A percentile compares a stretch with the other conserved stretches of the same genome.
These are phyloP conservation scores for Zygosaccharomyces sapae DNA, from an alignment of 1,139 yeast genomes.

Conservation along the genomic window DNA sequence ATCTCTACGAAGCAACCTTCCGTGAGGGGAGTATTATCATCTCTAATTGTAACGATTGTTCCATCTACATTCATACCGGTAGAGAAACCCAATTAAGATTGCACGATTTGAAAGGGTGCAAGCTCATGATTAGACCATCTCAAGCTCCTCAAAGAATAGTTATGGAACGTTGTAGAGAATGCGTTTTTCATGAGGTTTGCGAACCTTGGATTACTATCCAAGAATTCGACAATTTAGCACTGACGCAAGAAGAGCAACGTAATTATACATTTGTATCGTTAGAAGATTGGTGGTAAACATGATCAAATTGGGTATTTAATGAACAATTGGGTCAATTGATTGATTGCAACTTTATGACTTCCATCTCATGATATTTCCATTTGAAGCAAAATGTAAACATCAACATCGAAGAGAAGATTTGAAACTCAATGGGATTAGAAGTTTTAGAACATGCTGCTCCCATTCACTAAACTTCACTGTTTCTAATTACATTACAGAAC, in stretches of 20 bases:
- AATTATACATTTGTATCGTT: slow-evolving; percentile 9
- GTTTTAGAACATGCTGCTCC: not conserved
- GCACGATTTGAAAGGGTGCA: slow-evolving; percentile 16
- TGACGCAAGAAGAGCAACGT: not conserved
- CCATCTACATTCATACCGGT: slow-evolving; percentile 6
- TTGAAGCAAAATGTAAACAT: slow-evolving; percentile 4
- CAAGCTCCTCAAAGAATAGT: slow-evolving; percentile 16
- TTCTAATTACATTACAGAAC: not conserved
- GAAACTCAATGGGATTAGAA: not conserved
- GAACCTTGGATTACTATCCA: slow-evolving; percentile 12
- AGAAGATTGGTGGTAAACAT: slow-evolving; percentile 1
- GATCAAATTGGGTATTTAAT: not conserved
- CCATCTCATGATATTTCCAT: slow-evolving; percentile 2
- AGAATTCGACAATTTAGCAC: slow-evolving; percentile 19
- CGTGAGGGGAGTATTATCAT: slow-evolving; percentile 20
- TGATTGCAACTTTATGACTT: not conserved
- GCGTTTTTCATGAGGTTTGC: slow-evolving; percentile 17
- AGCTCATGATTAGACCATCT: slow-evolving; percentile 6
- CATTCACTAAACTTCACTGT: not conserved
- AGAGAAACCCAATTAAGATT: slow-evolving; percentile 19
- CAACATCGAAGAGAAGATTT: not conserved
- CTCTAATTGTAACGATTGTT: slow-evolving; percentile 14
- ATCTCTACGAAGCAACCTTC: slow-evolving; percentile 16
- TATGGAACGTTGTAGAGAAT: slow-evolving; percentile 19
- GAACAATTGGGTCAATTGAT: not conserved